Evolutionary conservation across 345 rosid genomes (phyloP), one percentile per base, ranked within the genome.

Genomic region (Kandelia obovata): DNA sequence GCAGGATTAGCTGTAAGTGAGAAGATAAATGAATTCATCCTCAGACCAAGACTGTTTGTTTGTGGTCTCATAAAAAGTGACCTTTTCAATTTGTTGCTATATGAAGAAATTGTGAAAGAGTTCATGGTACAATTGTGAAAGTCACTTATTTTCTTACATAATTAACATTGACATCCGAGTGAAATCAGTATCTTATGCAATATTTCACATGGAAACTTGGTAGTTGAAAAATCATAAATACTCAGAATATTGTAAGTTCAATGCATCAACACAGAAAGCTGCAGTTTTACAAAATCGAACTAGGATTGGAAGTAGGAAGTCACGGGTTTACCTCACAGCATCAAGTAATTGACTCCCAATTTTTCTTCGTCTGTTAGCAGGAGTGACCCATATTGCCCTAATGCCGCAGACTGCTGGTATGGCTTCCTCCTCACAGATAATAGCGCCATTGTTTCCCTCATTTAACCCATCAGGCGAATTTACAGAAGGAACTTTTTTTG

Each of bases 341-440:
- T 95, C 92, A 8, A 95, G 85, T 61, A 95, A 86, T 20, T 46
- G 78, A 35, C 80, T 86, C 3, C 96, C 99, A 64, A 92, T 74
- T 68, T 83, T 82, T 79, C 85, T 89, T 78, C 93, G 85, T 84
- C 97, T 83, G 78, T 88, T 87, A 53, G 83, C 82, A 49, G 96
- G 96, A 70, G 92, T 73, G 61, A 92, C 93, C 99, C 99, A 95
- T 53, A 95, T 80, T 4, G 92, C 99, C 80, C 99, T 82, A 34
- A 95, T 70, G 65, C 99, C 99, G 47, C 97, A 95, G 20, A 81
- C 58, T 71, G 86, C 90, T 0, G 79, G 71, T 70, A 78, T 78
- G 47, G 87, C 79, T 79, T 80, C 83, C 61, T 85, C 81, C 69
- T 85, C 88, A 66, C 89, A 89, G 34, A 79, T 65, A 62, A 81